Conservation (phyloP, 306 rosid genomes). For the Castanea sativa region DNA sequence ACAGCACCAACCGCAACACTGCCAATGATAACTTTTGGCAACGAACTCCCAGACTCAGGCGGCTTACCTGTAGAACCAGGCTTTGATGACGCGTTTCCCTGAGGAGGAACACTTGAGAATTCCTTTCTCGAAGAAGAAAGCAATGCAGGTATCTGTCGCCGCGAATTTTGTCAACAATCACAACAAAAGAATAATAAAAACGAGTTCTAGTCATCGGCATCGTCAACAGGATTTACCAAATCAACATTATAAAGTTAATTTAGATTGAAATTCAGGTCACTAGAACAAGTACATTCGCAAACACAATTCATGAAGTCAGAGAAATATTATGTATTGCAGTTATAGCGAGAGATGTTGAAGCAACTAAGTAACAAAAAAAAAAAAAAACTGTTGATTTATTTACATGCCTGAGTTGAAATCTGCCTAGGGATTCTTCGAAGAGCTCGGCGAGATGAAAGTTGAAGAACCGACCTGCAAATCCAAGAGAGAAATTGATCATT, state of each 20-base stretch:
- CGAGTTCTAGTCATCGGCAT: not conserved
- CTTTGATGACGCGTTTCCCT: slow-evolving; percentile 31
- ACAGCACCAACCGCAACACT: slow-evolving; percentile 67
- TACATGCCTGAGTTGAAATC: slow-evolving; percentile 51
- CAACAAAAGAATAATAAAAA: not conserved
- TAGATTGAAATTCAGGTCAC: not conserved
- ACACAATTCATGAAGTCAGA: not conserved
- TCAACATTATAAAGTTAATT: not conserved
- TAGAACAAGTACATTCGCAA: not conserved
- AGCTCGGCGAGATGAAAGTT: slow-evolving; percentile 56
- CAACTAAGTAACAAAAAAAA: not conserved
- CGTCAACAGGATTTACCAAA: not conserved
- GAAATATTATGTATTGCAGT: no score
- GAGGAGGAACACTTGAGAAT: slow-evolving; percentile 47
- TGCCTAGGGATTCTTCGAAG: slow-evolving; percentile 52
- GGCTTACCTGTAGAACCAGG: slow-evolving; percentile 50
- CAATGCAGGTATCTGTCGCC: slow-evolving; percentile 47
- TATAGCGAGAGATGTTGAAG: not conserved
- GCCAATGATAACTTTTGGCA: slow-evolving; percentile 56
- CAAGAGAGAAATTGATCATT: slow-evolving; percentile 6
- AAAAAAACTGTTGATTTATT: not conserved
- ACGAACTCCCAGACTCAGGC: slow-evolving; percentile 42
- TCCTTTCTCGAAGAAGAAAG: slow-evolving; percentile 49
- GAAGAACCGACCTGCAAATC: slow-evolving; percentile 62
- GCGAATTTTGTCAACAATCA: slow-evolving; percentile 17